Conservation (phyloP, 345 rosid species). For the Eutrema yunnanense region DNA sequence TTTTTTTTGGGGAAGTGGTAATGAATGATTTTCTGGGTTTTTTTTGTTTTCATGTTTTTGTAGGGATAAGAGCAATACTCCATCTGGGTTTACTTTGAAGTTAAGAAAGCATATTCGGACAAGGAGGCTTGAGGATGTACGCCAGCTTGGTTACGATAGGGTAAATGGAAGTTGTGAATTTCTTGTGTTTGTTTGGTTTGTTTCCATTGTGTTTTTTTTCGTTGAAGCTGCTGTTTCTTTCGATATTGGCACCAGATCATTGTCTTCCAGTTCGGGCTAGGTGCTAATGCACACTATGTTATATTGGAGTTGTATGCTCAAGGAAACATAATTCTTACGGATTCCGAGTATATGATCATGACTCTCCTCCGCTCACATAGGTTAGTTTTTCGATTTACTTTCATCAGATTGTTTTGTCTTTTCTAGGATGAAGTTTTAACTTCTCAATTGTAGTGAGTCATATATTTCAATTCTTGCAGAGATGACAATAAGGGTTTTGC, state of each 20-base stretch:
- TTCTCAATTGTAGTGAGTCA: not conserved
- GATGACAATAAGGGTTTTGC: slow-evolving; percentile 98
- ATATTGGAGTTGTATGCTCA: slow-evolving; percentile 96
- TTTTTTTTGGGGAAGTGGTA: not conserved
- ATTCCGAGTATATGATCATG: slow-evolving; percentile 77
- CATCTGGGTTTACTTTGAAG: slow-evolving; percentile 95
- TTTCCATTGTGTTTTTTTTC: not conserved
- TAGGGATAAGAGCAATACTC: slow-evolving; percentile 96
- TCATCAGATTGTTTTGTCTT: not conserved
- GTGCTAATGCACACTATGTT: slow-evolving; percentile 81
- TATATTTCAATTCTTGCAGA: slow-evolving; percentile 32
- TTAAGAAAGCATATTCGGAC: slow-evolving; percentile 88
- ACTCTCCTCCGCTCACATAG: slow-evolving; percentile 97
- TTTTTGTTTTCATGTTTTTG: not conserved
- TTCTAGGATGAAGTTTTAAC: not conserved
- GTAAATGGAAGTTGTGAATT: slow-evolving; percentile 31
- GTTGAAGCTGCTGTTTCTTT: not conserved
- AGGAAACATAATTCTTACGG: slow-evolving; percentile 92
- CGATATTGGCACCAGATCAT: slow-evolving; percentile 50
- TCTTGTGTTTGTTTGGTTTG: not conserved
- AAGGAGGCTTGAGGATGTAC: slow-evolving; percentile 95
- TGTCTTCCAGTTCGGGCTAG: slow-evolving; percentile 91
- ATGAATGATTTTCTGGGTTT: not conserved
- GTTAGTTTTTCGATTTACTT: slow-evolving; percentile 24
- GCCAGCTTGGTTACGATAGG: slow-evolving; percentile 97